Base-by-base conservation (phyloP, 2,329 filamentous ascomycete genomes). In the Clonostachys byssicola region DNA sequence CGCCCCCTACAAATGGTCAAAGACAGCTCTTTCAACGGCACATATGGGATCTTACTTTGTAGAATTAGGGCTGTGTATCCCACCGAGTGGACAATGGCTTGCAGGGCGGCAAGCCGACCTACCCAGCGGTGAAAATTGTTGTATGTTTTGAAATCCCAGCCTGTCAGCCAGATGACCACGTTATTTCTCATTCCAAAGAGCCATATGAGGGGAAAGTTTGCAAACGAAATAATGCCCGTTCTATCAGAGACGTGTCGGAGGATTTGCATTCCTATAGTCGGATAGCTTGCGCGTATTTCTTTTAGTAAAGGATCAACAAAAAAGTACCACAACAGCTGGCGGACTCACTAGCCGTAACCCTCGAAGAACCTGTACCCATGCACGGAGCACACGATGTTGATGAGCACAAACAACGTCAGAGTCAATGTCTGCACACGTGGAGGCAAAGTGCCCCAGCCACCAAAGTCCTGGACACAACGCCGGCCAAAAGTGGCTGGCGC, bases 161-260 rank as follows among this genome's bases (percentile, higher is more conserved):
- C 84, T 0, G 85, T 88, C 1, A 82, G 58, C 80, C 80, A 85
- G 47, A 86, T 67, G 14, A 87, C 71, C 0, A 83, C 56, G 45
- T 88, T 86, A 51, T 88, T 88, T 9, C 85, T 71, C 57, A 80
- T 78, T 1, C 77, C 80, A 52, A 88, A 88, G 0, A 87, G 61
- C 81, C 83, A 87, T 0, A 87, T 64, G 4, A 85, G 55, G 0
- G 82, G 80, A 6, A 88, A 72, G 51, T 85, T 85, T 4, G 78
- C 79, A 52, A 83, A 79, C 0, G 81, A 77, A 20, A 88, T 71
- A 33, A 84, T 76, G 0, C 83, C 83, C 0, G 82, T 83, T 10
- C 84, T 74, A 49, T 86, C 82, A 1, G 80, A 78, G 0, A 81
- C 67, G 47, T 83, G 85, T 1, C 81, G 78, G 40, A 69, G 64